Evolutionary conservation across 2,329 filamentous ascomycete genomes (phyloP), one percentile per base, ranked within the genome.

Genomic region (Cryphonectria nitschkei): DNA sequence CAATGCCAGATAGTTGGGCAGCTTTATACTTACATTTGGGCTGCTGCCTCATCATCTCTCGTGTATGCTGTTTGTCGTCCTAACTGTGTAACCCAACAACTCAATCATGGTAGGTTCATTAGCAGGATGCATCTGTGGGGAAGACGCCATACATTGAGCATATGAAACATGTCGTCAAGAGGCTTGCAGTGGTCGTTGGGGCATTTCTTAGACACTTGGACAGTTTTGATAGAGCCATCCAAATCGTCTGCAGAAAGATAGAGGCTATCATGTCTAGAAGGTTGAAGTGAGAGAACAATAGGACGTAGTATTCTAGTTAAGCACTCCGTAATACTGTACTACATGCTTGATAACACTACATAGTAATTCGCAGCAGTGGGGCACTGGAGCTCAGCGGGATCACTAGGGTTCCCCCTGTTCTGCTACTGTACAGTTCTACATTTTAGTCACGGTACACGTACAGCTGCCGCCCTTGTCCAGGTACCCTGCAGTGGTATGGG

Each of bases 381-480:
- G 32, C 29, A 19, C 54, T 34, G 54, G 19, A 16, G 26, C 29
- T 58, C 54, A 32, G 16, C 14, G 14, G 29, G 14, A 32, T 16
- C 6, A 16, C 54, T 58, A 19, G 64, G 64, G 11, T 1, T 5
- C 26, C 43, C 64, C 63, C 64, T 65, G 64, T 65, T 5, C 29
- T 58, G 13, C 5, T 11, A 29, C 13, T 58, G 54, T 58, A 58
- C 52, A 16, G 14, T 58, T 5, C 50, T n/a, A 26, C 50, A 9
- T 26, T 34, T 34, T 34, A 34, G 34, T 26, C 26, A 26, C 26
- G 26, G 26, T 26, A 26, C 26, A 26, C 26, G 26, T 11, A 52
- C n/a, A n/a, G 50, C n/a, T 52, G n/a, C n/a, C 11, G 43, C 43
- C 50, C 52, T 32, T 56, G 52, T 56, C 63, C 19, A 65, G 32